Evolutionary conservation across 305 asterid genomes (phyloP).

Genomic region (Galium porrigens): DNA sequence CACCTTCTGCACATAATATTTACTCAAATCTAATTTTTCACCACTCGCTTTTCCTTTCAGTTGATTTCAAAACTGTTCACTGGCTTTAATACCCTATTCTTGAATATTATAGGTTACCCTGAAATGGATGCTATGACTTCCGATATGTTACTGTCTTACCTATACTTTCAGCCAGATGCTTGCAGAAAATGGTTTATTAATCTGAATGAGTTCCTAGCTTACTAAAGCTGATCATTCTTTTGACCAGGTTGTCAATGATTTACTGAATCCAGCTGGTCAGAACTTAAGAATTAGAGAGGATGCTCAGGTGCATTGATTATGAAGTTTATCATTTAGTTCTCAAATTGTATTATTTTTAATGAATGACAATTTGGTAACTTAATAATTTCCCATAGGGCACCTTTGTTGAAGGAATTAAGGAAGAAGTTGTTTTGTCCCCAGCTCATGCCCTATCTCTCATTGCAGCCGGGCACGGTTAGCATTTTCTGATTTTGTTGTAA

Average conservation of each 20-base stretch:
- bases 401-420: slow-evolving; percentile 94
- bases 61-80: neutral
- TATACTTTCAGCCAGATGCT: neutral
- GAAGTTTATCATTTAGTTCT: neutral
- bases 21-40: neutral
- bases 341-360: neutral
- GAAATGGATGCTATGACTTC: neutral
- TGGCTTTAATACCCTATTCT: neutral
- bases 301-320: slow-evolving; percentile 48
- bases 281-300: slow-evolving; percentile 94
- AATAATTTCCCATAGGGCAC: slow-evolving; percentile 47
- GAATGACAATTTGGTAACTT: neutral
- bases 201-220: slow-evolving; percentile 3
- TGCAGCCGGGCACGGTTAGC: slow-evolving; percentile 97
- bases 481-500: neutral
- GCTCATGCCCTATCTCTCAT: slow-evolving; percentile 98
- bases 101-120: neutral
- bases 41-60: neutral
- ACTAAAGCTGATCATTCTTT: slow-evolving; percentile 16
- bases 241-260: slow-evolving; percentile 89
- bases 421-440: slow-evolving; percentile 92
- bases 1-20: neutral
- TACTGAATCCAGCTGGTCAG: slow-evolving; percentile 98
- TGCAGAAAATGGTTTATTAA: neutral
- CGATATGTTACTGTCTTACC: neutral